These are phyloP conservation scores for Magnolia officinalis DNA, from an alignment of 164 flowering plant species.

Conservation along the genomic window DNA sequence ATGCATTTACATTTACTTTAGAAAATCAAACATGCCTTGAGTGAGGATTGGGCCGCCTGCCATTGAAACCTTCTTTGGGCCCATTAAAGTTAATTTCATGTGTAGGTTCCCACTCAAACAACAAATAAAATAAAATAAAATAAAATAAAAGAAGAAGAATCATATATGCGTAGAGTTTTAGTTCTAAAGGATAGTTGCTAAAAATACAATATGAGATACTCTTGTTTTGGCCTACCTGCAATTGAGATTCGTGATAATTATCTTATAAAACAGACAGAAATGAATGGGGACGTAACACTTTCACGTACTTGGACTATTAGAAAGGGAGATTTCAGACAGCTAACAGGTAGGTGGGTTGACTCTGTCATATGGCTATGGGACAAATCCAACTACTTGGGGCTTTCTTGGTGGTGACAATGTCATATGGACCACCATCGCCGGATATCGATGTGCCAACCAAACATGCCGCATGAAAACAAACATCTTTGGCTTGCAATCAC, in stretches of 20 bases:
- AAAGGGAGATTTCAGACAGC: neutral
- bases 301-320: neutral
- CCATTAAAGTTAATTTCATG: too few species aligned
- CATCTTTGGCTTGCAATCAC: neutral
- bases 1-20: too few species aligned
- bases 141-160: neutral
- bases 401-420: neutral
- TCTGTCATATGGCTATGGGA: neutral
- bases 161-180: neutral
- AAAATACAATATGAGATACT: neutral
- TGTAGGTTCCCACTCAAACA: too few species aligned
- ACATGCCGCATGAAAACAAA: neutral
- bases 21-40: too few species aligned
- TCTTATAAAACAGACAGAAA: neutral
- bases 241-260: too few species aligned
- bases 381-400: neutral
- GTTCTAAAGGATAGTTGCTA: neutral
- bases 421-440: neutral
- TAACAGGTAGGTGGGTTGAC: neutral
- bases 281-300: neutral
- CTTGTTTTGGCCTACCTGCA: neutral
- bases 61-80: too few species aligned
- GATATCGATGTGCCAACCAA: neutral
- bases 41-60: too few species aligned
- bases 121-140: too few species aligned